Evolutionary conservation across 2,329 filamentous ascomycete genomes (phyloP).

Genomic region (Aspergillus awamori): DNA sequence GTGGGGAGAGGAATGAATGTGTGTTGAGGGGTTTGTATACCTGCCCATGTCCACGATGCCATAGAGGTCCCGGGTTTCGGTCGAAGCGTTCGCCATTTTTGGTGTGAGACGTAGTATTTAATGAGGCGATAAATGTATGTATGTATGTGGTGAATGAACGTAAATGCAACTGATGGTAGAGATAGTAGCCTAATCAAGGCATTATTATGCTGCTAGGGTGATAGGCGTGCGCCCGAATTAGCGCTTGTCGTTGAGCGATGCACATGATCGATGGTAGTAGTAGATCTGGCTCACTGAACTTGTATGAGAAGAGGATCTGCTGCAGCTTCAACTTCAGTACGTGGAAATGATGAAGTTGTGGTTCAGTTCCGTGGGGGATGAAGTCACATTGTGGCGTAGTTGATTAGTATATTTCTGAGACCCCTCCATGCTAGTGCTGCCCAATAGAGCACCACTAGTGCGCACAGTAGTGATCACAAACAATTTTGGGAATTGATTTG

Average conservation of each 20-base stretch:
- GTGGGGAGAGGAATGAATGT: background rate
- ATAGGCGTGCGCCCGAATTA: too few species aligned
- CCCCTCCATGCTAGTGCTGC: background rate
- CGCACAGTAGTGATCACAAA: too few species aligned
- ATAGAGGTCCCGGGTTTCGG: conserved; percentile 29
- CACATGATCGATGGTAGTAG: too few species aligned
- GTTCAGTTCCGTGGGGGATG: background rate
- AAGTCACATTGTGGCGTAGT: background rate
- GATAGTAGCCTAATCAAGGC: too few species aligned
- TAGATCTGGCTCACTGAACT: too few species aligned
- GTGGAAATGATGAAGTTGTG: background rate
- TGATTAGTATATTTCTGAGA: background rate
- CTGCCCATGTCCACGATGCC: conserved; percentile 48
- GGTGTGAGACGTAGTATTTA: background rate
- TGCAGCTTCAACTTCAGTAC: too few species aligned
- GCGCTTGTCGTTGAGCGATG: too few species aligned
- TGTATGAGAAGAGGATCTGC: too few species aligned
- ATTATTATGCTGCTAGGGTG: too few species aligned
- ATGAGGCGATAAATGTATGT: background rate
- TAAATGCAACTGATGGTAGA: background rate
- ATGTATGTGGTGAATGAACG: background rate
- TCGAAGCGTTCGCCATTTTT: conserved; percentile 10
- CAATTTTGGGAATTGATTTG: too few species aligned
- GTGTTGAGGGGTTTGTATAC: conserved; percentile 12
- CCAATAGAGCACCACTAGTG: background rate